phyloP scores from a whole-genome alignment of 1,284 basidiomycete species.

The Ganoderma leucocontextum region DNA sequence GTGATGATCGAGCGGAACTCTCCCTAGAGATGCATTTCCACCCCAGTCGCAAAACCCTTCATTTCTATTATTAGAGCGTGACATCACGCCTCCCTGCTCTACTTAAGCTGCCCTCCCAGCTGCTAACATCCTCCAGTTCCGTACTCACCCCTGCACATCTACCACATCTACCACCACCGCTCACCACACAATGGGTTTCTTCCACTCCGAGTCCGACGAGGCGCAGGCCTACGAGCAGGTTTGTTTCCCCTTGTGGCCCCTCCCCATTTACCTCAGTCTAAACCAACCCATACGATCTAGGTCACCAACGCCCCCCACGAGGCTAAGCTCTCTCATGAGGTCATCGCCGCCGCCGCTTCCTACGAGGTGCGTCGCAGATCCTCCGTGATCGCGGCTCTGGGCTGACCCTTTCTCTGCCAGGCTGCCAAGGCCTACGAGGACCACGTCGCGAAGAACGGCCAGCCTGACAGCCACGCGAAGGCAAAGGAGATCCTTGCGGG shows the following conservation, averaged over 20 bases:
- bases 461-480: constrained; percentile 47
- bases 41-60: constrained; percentile 17
- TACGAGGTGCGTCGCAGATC: constrained; percentile 43
- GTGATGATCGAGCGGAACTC: constrained; percentile 27
- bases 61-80: constrained; percentile 30
- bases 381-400: not conserved
- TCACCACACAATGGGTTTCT: constrained; percentile 58
- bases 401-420: constrained; percentile 29
- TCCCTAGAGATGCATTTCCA: constrained; percentile 16
- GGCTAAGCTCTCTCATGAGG: constrained; percentile 67
- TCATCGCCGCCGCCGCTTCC: constrained; percentile 68
- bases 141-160: constrained; percentile 30
- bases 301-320: constrained; percentile 61
- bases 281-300: constrained; percentile 38
- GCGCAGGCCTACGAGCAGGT: constrained; percentile 57
- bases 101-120: constrained; percentile 38
- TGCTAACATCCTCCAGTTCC: constrained; percentile 30
- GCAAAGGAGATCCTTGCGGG: constrained; percentile 53
- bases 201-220: constrained; percentile 57
- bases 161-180: constrained; percentile 30
- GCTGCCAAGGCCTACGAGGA: constrained; percentile 57
- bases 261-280: constrained; percentile 5
- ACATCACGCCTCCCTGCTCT: constrained; percentile 28
- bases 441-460: constrained; percentile 47
- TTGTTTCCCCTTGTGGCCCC: constrained; percentile 8